These are phyloP conservation scores for Podaxis rugospora DNA, from an alignment of 768 basidiomycete genomes.

Conservation along the genomic window DNA sequence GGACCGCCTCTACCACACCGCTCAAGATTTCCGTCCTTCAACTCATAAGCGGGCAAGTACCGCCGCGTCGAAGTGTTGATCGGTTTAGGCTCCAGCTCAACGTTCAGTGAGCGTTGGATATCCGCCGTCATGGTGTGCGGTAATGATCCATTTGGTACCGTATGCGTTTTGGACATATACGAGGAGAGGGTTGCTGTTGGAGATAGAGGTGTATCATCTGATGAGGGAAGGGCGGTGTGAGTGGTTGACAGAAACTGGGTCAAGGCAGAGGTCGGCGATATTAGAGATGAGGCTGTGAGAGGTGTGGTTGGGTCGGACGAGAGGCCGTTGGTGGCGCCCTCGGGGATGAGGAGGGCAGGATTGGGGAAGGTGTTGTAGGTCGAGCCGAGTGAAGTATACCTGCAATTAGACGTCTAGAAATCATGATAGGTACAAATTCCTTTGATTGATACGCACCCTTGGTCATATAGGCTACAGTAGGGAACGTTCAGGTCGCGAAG, in stretches of 20 bases:
- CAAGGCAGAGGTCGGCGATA: slow-evolving; percentile 20
- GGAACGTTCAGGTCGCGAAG: slow-evolving; percentile 69
- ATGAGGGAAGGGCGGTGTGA: slow-evolving; percentile 11
- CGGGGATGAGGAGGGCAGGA: slow-evolving; percentile 61
- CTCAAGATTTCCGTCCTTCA: slow-evolving; percentile 70
- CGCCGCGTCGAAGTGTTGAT: slow-evolving; percentile 13
- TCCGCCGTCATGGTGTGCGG: slow-evolving; percentile 7
- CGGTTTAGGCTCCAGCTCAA: background rate
- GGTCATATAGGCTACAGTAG: slow-evolving; percentile 87
- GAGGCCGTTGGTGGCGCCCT: slow-evolving; percentile 11
- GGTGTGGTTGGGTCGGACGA: slow-evolving; percentile 13
- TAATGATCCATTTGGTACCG: slow-evolving; percentile 15
- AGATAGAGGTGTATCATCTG: slow-evolving; percentile 15
- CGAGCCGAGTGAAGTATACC: slow-evolving; percentile 97
- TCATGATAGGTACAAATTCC: background rate
- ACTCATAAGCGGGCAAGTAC: slow-evolving; percentile 80
- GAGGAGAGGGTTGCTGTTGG: slow-evolving; percentile 26
- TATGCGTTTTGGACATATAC: slow-evolving; percentile 26
- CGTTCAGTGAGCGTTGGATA: background rate
- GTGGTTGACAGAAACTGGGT: slow-evolving; percentile 22
- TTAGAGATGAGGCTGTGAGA: slow-evolving; percentile 19
- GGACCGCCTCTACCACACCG: slow-evolving; percentile 55
- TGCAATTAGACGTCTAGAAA: slow-evolving; percentile 23
- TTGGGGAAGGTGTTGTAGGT: slow-evolving; percentile 94
- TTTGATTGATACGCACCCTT: slow-evolving; percentile 56